Evolutionary conservation across 2,329 filamentous ascomycete species (phyloP), one percentile per base, ranked within the genome.

Genomic region (Dichotomopilus funicola): DNA sequence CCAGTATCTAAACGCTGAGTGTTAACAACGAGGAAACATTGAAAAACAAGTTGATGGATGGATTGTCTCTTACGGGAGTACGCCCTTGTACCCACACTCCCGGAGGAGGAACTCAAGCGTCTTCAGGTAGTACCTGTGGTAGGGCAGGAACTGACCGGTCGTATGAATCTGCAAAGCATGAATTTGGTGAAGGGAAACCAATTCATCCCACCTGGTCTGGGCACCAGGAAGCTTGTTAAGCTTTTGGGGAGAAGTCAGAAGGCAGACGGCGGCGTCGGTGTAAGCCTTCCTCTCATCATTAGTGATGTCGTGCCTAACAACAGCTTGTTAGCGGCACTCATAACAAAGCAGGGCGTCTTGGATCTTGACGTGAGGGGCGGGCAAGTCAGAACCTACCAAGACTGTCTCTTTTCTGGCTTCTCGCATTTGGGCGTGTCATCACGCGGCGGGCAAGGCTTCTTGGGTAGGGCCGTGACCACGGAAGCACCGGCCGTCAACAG

Each of bases 131-230:
- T 51, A 51, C n/a, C 49, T 27, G 34, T 51, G 49, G 42, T 51
- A 51, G 7, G 49, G 49, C 33, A 51, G 41, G 34, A 51, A 51
- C 5, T 51, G 42, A 33, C 49, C 49, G 1, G 34, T 51, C 1
- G 40, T 51, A 10, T 51, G 49, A 13, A 51, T 51, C 33, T 51
- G 49, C 49, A 51, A 37, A 34, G 49, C 49, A 19, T 45, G 49
- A 11, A 51, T 36, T 19, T 51, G 49, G 49, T 51, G 49, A n/a
- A 51, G 49, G 8, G 40, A 35, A 12, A 42, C 49, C 34, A 51
- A 19, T 34, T 51, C 49, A 38, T 51, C 49, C 49, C 49, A 51
- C 19, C 49, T 13, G 8, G 49, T 51, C 49, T 51, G 44, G 34
- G 49, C 49, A 8, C 49, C 42, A 5, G 49, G 49, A 27, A 51